Base-by-base conservation (phyloP, 495 filamentous ascomycete species). In the Hypoxylon fuscum region DNA sequence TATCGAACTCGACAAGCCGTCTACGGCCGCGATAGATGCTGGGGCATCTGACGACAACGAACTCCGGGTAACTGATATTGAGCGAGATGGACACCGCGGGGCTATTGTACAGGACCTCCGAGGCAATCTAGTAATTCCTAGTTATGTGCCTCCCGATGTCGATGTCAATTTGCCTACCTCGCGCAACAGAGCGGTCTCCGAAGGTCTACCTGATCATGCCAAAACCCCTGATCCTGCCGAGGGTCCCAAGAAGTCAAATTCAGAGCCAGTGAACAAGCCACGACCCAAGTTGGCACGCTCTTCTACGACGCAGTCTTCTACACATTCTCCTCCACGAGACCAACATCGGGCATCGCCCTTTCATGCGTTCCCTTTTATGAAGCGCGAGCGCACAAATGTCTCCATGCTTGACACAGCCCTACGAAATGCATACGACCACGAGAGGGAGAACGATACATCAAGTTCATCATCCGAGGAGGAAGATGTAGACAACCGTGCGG, bases 51-150 rank as follows among this genome's bases (percentile, higher is more conserved):
- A 42, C 3, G 42, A 47, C 2, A 25, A 7, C 18, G 48, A 10
- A 20, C 43, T 68, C 17, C 48, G 25, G 2, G 14, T 60, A 47
- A 44, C 37, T 11, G 55, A 68, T 38, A 32, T 59, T 5, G 47
- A 50, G 7, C 40, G 37, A 31, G 55, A 65, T 9, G 70, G 68
- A 14, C 68, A 66, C 4, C 55, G 25, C 10, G 68, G 59, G 10
- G 66, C 69, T 1, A 45, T 78, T 6, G 55, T 73, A 8, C 63
- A 66, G 47, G 75, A 79, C 38, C 49, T 18, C 8, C 44, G 68
- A 32, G 75, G 76, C 14, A 57, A 72, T 38, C 56, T 74, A 21
- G 64, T 69, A 18, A 78, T 72, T 60, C 77, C 77, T 3, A 61
- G 62, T 48, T 70, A 73, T 21, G 68, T 79, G 1, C 77, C 77